phyloP scores from a whole-genome alignment of 2,329 filamentous ascomycete species.

The Diaporthe citri region DNA sequence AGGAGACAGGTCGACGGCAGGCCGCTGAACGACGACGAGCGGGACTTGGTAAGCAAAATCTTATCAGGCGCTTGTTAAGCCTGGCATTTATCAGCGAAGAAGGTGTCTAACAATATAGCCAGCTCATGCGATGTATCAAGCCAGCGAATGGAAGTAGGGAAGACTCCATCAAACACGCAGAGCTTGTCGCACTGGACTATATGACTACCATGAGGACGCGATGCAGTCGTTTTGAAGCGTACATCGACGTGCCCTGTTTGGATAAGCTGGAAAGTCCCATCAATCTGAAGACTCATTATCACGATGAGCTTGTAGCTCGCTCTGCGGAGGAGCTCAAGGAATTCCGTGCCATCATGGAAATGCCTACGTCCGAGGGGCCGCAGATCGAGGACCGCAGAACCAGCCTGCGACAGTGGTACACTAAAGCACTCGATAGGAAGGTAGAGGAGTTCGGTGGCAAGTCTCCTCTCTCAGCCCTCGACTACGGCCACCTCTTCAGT shows the following conservation, averaged over 20 bases:
- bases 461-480: constrained; percentile 14
- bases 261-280: constrained; percentile 33
- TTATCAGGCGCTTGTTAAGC: background rate
- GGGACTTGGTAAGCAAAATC: constrained; percentile 23
- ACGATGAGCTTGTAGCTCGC: constrained; percentile 39
- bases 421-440: constrained; percentile 33
- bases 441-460: constrained; percentile 26
- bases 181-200: constrained; percentile 37
- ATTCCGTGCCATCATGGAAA: constrained; percentile 26
- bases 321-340: constrained; percentile 29
- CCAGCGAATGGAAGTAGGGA: constrained; percentile 11
- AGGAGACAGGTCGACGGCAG: constrained; percentile 12
- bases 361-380: background rate
- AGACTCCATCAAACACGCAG: constrained; percentile 36
- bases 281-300: constrained; percentile 39
- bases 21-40: constrained; percentile 18
- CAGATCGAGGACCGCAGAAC: background rate
- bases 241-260: constrained; percentile 31
- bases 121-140: constrained; percentile 37
- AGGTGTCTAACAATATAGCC: background rate
- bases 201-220: constrained; percentile 32
- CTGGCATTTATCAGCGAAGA: no score
- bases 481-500: constrained; percentile 27
- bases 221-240: constrained; percentile 33
- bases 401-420: constrained; percentile 34